A percentile compares a stretch with the other conserved stretches of the same genome.
Evolutionary conservation across 192 early-diverging fungal genomes (phyloP).

Genomic region (Geosiphon pyriformis): DNA sequence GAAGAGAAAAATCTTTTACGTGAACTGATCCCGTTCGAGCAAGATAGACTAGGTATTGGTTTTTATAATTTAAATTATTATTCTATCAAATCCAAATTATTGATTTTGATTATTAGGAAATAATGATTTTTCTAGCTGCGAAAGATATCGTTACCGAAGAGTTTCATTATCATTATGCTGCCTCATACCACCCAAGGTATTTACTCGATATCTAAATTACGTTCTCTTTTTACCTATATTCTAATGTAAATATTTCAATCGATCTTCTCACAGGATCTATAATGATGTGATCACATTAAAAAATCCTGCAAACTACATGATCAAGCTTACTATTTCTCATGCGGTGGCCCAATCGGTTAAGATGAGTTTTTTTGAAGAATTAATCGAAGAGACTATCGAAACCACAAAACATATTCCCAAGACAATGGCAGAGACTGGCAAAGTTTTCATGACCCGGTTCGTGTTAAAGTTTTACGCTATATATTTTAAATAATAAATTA

Average conservation of each 20-base stretch:
- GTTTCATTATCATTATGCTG: slow-evolving; percentile 75
- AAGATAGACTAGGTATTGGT: slow-evolving; percentile 59
- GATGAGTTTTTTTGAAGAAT: slow-evolving; percentile 84
- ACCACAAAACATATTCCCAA: slow-evolving; percentile 85
- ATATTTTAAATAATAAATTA: too few relatives aligned
- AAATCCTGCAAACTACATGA: slow-evolving; percentile 73
- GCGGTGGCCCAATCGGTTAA: slow-evolving; percentile 94
- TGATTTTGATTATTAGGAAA: too few relatives aligned
- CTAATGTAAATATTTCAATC: background rate
- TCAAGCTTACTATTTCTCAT: slow-evolving; percentile 93
- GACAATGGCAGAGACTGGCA: slow-evolving; percentile 89
- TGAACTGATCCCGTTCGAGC: slow-evolving; percentile 68
- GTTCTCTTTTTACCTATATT: slow-evolving; percentile 3
- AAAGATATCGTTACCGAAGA: slow-evolving; percentile 75
- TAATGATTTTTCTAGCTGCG: slow-evolving; percentile 36
- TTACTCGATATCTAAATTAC: background rate
- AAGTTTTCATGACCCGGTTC: slow-evolving; percentile 79
- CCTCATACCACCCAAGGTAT: slow-evolving; percentile 55
- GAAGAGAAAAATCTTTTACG: slow-evolving; percentile 75
- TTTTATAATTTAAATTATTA: slow-evolving; percentile 21
- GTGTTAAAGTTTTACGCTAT: too few relatives aligned
- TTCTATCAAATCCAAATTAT: background rate
- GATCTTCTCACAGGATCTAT: slow-evolving; percentile 62
- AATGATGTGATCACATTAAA: slow-evolving; percentile 85
- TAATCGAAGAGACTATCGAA: slow-evolving; percentile 90